Evolutionary conservation across 2,329 filamentous ascomycete species (phyloP), one percentile per base, ranked within the genome.

Genomic region (Fusarium torulosum): DNA sequence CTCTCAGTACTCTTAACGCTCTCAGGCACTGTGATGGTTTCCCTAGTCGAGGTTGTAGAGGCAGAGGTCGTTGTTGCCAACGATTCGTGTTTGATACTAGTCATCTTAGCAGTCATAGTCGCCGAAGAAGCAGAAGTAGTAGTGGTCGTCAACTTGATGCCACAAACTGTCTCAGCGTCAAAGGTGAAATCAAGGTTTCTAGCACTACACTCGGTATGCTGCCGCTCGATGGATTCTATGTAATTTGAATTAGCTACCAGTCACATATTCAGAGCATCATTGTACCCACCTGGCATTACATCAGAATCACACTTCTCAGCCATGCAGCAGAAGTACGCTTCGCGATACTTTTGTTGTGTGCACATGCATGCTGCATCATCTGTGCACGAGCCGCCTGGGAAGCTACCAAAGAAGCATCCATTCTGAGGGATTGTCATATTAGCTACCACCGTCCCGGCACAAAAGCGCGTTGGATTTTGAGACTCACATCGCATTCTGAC

Each of bases 251-350:
- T 15, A 60, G 58, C 6, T 27, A 40, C 3, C 1, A 0, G 0
- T 0, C 1, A 7, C 1, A n/a, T 13, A n/a, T 31, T 0, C 1
- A n/a, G 3, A 4, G 4, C 2, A 9, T 4, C 3, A 7, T 3
- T 0, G 23, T 4, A 21, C 57, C 44, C 3, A 52, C 58, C 41
- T 7, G 33, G 35, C n/a, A 60, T 17, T 3, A 45, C 45, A 17
- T 53, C 19, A 4, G 20, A 3, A 3, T 60, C 44, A 2, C 58
- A 60, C 3, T 41, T 53, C 25, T 60, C 27, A 1, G 58, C 40
- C 46, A 60, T 53, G 2, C 55, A 60, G 21, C 55, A 60, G 21
- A 60, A 60, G 23, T 60, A 60, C 3, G 31, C 40, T 14, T 60
- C 45, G 0, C 55, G 55, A 33, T 60, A 44, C 9, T 40, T 59